phyloP scores from a whole-genome alignment of 1,284 basidiomycete genomes.

The Ceraceosorus guamensis region DNA sequence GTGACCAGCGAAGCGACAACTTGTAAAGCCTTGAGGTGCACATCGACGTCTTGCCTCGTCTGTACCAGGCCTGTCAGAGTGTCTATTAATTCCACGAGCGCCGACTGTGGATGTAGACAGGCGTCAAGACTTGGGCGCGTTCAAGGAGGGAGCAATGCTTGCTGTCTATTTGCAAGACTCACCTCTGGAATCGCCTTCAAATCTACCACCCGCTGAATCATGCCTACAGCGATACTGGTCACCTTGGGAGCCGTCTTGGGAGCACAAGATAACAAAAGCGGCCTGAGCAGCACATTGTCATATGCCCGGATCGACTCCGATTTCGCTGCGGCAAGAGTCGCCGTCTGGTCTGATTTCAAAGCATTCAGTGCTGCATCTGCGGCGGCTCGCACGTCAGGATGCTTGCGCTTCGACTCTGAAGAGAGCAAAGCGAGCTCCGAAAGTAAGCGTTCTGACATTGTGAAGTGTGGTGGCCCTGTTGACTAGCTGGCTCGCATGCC shows the following conservation, averaged over 20 bases:
- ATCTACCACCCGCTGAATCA: slow-evolving; percentile 80
- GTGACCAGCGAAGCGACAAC: slow-evolving; percentile 36
- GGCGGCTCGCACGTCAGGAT: slow-evolving; percentile 41
- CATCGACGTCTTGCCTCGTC: slow-evolving; percentile 36
- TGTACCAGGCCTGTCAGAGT: slow-evolving; percentile 25
- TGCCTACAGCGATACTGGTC: slow-evolving; percentile 80
- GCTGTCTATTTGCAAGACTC: slow-evolving; percentile 10
- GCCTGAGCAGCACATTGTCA: slow-evolving; percentile 67
- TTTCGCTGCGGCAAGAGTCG: neutral
- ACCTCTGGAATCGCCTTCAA: slow-evolving; percentile 69
- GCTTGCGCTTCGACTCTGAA: slow-evolving; percentile 41
- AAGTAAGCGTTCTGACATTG: slow-evolving; percentile 39
- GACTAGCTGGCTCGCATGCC: too few relatives aligned
- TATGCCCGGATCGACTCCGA: neutral
- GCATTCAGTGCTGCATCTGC: slow-evolving; percentile 26
- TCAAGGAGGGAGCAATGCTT: neutral
- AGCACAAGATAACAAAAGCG: slow-evolving; percentile 86
- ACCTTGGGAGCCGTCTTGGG: slow-evolving; percentile 83
- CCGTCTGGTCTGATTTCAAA: slow-evolving; percentile 18
- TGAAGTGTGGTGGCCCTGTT: neutral
- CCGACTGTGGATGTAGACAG: neutral
- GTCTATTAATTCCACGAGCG: slow-evolving; percentile 24
- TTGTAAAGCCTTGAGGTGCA: slow-evolving; percentile 46
- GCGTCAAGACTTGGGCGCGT: too few relatives aligned
- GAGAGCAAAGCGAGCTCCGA: slow-evolving; percentile 41